Evolutionary conservation across 2,329 filamentous ascomycete genomes (phyloP).

Genomic region (Phaeosphaeria sp.): DNA sequence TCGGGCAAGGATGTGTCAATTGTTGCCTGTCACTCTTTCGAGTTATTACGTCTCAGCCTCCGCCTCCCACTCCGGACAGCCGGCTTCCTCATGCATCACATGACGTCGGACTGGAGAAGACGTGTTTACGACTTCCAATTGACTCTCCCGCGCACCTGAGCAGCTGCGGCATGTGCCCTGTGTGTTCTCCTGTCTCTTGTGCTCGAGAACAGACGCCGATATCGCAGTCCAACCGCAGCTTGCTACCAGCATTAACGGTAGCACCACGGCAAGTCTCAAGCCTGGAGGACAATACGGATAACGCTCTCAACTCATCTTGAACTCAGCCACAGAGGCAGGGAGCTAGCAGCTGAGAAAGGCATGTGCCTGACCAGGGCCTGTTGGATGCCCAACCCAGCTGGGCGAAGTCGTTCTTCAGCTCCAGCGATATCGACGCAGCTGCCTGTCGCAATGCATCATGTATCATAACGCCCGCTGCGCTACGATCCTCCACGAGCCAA

Average conservation of each 20-base stretch:
- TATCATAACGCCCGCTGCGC: background rate
- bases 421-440: background rate
- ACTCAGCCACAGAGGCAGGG: background rate
- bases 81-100: no score
- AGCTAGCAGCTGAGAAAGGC: background rate
- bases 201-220: background rate
- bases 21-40: no score
- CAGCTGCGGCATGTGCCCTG: background rate
- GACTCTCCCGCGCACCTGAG: background rate
- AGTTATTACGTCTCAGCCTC: no score
- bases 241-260: background rate
- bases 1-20: no score
- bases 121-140: no score
- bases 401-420: background rate
- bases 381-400: background rate
- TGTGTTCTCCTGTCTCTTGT: background rate
- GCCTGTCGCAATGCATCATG: background rate
- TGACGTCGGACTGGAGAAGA: no score
- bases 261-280: background rate
- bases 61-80: no score
- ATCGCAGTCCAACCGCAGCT: background rate
- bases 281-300: background rate
- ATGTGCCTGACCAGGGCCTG: background rate
- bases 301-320: background rate
- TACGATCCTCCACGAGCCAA: background rate